Evolutionary conservation across 176 grass and related monocot species (phyloP).

Genomic region (Cymbopogon citratus): DNA sequence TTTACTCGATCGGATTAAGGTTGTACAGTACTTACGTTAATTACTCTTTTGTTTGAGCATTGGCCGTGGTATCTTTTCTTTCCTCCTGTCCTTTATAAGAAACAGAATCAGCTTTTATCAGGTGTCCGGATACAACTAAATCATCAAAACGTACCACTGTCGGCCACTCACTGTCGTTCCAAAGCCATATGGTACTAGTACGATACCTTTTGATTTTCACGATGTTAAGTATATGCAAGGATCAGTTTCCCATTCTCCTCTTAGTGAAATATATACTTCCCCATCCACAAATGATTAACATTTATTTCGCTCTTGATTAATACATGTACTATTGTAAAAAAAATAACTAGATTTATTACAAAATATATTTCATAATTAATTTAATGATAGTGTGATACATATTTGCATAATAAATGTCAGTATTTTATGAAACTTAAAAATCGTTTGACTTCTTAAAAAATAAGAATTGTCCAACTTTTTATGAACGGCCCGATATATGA

Average conservation of each 20-base stretch:
- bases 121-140: background rate
- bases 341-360: too few relatives aligned
- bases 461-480: too few relatives aligned
- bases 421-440: too few relatives aligned
- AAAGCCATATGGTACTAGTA: background rate
- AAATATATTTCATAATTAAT: too few relatives aligned
- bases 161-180: background rate
- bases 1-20: constrained; percentile 3
- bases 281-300: too few relatives aligned
- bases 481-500: too few relatives aligned
- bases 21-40: background rate
- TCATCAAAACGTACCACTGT: background rate
- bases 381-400: too few relatives aligned
- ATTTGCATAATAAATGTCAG: too few relatives aligned
- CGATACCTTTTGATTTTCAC: background rate
- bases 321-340: too few relatives aligned
- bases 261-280: background rate
- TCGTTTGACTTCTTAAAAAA: too few relatives aligned
- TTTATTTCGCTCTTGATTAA: too few relatives aligned
- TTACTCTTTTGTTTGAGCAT: background rate
- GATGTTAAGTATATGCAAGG: background rate
- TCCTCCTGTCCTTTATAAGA: background rate
- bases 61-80: background rate
- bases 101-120: background rate
- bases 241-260: background rate